Conservation (phyloP, 306 rosid species). For the Lathyrus aphaca region DNA sequence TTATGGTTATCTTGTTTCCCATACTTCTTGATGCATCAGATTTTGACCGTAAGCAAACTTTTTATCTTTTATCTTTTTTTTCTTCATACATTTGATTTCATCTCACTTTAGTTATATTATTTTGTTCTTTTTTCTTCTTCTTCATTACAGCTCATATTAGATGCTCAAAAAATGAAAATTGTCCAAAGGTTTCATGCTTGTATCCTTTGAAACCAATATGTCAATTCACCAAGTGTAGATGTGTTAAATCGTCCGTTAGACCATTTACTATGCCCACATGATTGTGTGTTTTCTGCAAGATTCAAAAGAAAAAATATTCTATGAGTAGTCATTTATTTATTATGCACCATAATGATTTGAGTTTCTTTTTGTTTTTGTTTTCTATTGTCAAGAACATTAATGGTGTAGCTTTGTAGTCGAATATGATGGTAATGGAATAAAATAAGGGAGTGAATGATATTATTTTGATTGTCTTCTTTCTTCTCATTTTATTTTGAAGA, state of each 20-base stretch:
- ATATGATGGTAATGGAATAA: neutral
- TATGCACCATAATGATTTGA: neutral
- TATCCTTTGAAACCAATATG: neutral
- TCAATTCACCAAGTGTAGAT: neutral
- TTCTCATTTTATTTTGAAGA: too few species aligned
- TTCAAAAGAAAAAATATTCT: neutral
- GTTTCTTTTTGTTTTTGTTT: neutral
- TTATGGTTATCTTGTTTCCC: neutral
- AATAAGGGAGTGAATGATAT: too few species aligned
- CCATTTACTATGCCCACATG: neutral
- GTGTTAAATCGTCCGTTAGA: neutral
- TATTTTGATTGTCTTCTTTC: too few species aligned
- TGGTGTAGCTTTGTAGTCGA: neutral
- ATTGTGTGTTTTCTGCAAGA: neutral
- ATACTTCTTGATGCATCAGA: neutral
- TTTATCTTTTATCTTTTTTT: neutral
- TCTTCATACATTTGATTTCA: neutral
- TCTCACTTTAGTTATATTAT: neutral
- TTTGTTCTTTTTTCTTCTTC: neutral
- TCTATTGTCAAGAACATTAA: neutral
- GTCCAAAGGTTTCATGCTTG: neutral
- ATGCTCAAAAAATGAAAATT: neutral
- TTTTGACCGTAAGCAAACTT: neutral
- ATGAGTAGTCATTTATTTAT: neutral
- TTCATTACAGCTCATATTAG: neutral